Evolutionary conservation across 352 stramenopile species (phyloP), one percentile per base, ranked within the genome.

Genomic region (Globisporangium emineosum): DNA sequence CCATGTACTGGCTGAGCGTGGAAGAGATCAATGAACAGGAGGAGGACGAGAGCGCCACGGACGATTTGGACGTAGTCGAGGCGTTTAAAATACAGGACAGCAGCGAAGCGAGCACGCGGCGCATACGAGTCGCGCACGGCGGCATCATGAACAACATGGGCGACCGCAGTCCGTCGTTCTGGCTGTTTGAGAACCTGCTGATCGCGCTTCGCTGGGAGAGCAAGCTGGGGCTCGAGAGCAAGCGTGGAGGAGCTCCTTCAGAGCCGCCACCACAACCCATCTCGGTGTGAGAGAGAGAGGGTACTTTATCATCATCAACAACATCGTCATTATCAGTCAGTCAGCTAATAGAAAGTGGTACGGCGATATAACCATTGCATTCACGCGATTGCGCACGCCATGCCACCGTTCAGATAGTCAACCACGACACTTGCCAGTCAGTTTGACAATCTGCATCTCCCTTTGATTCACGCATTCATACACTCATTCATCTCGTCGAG

Each of bases 111-210:
- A 63, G 76, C 42, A 72, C 68, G 29, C 29, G 12, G 5, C 30
- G 49, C 9, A 23, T 68, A 33, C 43, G 47, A 59, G 66, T 83
- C n/a, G 76, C 78, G 23, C 76, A 83, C 51, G 76, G 76, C 58
- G 76, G 76, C 55, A 80, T 80, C 57, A 83, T 83, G 76, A 83
- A 81, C 59, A 81, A 83, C 66, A 83, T 83, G 76, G 76, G 76
- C 53, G 73, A 83, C 56, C 76, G 76, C 37, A 81, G 73, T 45
- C 76, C 73, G 45, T 83, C 76, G 50, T 83, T 83, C 60, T 83
- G 76, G 76, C 62, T 83, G 35, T 83, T 83, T 58, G 73, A 83
- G 60, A 83, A 83, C 52, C 67, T 83, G 47, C 69, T 81, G 53
- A 83, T 83, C 53, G 76, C 76, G 32, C 55, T 83, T 37, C 76